Base-by-base conservation (phyloP, 495 filamentous ascomycete genomes). In the Aspergillus olivimuriae region DNA sequence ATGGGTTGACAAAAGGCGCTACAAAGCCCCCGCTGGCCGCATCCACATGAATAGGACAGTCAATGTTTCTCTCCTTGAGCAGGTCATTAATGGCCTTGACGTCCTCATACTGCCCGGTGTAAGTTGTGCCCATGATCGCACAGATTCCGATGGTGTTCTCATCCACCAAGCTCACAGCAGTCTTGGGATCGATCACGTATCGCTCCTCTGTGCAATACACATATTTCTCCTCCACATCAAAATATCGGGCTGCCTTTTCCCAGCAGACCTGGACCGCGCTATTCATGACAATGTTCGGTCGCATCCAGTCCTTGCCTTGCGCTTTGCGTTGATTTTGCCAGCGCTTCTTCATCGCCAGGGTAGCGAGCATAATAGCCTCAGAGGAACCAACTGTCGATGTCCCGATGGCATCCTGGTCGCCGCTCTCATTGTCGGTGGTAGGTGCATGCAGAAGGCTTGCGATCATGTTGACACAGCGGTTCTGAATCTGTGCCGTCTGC, bases 61-160 rank as follows among this genome's bases (percentile, higher is more conserved):
- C 83, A 36, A 94, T 76, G 8, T 72, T 71, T 44, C 72, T 78
- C 66, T 87, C 62, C 4, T 84, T 55, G 37, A 95, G 66, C 11
- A 94, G 63, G 58, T 94, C 88, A 52, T 94, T 94, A 57, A 95
- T 84, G 5, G 69, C 81, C 74, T 95, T 90, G 56, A 87, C 79
- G 59, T 95, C 88, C 65, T 95, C 89, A 53, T 95, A 94, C 66
- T 95, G 84, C 39, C 89, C 89, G 11, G 89, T 95, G 63, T 94
- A 94, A 1, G 89, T 95, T 1, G 88, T 89, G 10, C 89, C 89
- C 7, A 95, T 63, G 53, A 95, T 94, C 26, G 77, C 73, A 58
- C 89, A 94, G 56, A 95, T 95, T 44, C 89, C 89, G 55, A 95
- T 92, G 8, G 89, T 95, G 63, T 95, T 94, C 73, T 95, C 89